Conservation (phyloP, 148 eudicot genomes). For the Gaultheria prostrata region DNA sequence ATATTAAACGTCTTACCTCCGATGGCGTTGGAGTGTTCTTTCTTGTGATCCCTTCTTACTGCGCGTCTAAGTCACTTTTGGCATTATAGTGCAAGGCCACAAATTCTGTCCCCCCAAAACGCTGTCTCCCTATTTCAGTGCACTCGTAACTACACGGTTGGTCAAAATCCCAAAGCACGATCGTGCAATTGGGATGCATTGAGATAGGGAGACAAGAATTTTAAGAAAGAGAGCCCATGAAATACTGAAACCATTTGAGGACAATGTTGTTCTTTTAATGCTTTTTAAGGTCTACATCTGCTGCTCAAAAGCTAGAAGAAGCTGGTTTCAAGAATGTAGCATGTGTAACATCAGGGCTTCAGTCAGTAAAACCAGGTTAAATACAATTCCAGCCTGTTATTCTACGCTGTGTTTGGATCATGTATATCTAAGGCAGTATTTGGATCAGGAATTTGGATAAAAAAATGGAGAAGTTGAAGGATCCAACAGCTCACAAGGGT, state of each 20-base stretch:
- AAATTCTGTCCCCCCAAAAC: too few relatives aligned
- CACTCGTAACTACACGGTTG: background rate
- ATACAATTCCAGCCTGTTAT: background rate
- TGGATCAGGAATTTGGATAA: background rate
- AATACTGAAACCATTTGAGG: background rate
- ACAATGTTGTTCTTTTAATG: conserved; percentile 10
- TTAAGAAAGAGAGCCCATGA: background rate
- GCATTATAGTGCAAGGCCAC: too few relatives aligned
- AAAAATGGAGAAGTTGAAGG: background rate
- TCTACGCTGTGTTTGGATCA: background rate
- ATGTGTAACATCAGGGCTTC: conserved; percentile 91
- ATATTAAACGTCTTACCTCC: too few relatives aligned
- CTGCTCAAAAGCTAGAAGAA: conserved; percentile 71
- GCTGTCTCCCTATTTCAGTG: background rate
- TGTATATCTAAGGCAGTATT: background rate
- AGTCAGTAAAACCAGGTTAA: conserved; percentile 80
- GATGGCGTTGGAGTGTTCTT: too few relatives aligned
- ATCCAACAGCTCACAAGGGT: background rate
- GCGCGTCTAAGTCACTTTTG: too few relatives aligned
- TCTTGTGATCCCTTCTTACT: too few relatives aligned
- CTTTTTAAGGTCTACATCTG: conserved; percentile 70
- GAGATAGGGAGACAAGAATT: background rate
- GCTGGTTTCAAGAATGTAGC: conserved; percentile 79
- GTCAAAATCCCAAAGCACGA: background rate
- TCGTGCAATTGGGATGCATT: background rate